Conservation (phyloP, 225 moss, liverwort and hornwort genomes). For the Physcomitrellopsis africana region DNA sequence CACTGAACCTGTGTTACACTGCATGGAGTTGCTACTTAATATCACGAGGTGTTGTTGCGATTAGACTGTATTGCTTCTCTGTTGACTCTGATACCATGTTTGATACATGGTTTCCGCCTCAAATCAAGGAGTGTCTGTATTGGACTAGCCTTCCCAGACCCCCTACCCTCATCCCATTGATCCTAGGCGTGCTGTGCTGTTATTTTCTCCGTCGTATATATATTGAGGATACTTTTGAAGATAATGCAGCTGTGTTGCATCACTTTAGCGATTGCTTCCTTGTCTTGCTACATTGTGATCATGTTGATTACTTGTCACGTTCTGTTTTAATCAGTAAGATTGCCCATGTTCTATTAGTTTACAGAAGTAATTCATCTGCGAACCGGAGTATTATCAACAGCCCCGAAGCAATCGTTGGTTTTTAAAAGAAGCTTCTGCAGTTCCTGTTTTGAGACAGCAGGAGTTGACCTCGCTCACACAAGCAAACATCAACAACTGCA, state of each 20-base stretch:
- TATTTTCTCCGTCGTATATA: conserved; percentile 20
- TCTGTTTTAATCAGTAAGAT: too few relatives aligned
- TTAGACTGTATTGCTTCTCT: conserved; percentile 28
- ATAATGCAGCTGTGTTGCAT: conserved; percentile 5
- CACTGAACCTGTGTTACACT: background rate
- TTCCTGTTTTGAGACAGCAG: too few relatives aligned
- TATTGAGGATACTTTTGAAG: conserved; percentile 5
- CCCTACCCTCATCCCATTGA: conserved; percentile 14
- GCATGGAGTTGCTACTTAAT: conserved; percentile 23
- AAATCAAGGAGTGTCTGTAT: conserved; percentile 8
- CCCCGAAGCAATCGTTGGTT: too few relatives aligned
- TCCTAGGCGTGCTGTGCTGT: conserved; percentile 8
- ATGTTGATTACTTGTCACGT: too few relatives aligned
- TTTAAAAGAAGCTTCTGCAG: too few relatives aligned
- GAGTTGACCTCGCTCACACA: too few relatives aligned
- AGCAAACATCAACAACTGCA: too few relatives aligned
- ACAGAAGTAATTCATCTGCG: too few relatives aligned
- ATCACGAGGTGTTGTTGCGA: background rate
- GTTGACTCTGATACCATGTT: conserved; percentile 16
- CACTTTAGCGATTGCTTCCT: conserved; percentile 6
- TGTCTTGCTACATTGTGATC: background rate
- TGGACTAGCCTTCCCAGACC: conserved; percentile 31
- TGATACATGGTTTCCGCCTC: conserved; percentile 7
- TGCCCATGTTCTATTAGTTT: too few relatives aligned
- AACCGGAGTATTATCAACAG: too few relatives aligned